These are phyloP conservation scores for Epichloe glyceriae DNA, from an alignment of 2,329 filamentous ascomycete genomes.

Conservation along the genomic window DNA sequence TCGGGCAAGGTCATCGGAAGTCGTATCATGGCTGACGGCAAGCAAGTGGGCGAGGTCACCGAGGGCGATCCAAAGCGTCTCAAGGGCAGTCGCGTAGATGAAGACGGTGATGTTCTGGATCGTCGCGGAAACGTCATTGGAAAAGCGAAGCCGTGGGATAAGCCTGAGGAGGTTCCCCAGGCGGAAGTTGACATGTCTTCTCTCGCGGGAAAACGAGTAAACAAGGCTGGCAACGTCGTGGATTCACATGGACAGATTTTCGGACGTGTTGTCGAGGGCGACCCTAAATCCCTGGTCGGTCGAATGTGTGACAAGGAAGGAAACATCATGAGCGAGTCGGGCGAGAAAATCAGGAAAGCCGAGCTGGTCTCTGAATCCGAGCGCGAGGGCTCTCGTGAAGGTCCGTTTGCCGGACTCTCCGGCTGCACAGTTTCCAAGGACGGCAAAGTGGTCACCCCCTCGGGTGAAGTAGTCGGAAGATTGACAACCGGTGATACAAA, in stretches of 20 bases:
- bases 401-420: slow-evolving; percentile 54
- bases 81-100: slow-evolving; percentile 51
- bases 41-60: slow-evolving; percentile 46
- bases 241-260: slow-evolving; percentile 42
- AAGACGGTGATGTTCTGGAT: slow-evolving; percentile 57
- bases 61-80: slow-evolving; percentile 53
- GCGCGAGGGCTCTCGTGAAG: slow-evolving; percentile 48
- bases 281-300: slow-evolving; percentile 48
- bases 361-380: slow-evolving; percentile 57
- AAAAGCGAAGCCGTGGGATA: slow-evolving; percentile 55
- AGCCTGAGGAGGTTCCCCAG: slow-evolving; percentile 32
- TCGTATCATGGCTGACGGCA: slow-evolving; percentile 33
- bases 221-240: slow-evolving; percentile 54
- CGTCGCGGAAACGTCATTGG: slow-evolving; percentile 54
- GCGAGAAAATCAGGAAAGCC: slow-evolving; percentile 54
- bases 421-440: slow-evolving; percentile 56
- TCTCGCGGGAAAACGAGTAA: slow-evolving; percentile 56
- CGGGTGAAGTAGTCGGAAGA: slow-evolving; percentile 46
- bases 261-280: slow-evolving; percentile 55
- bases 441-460: slow-evolving; percentile 30
- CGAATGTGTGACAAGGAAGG: slow-evolving; percentile 61
- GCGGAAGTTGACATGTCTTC: slow-evolving; percentile 46
- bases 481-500: slow-evolving; percentile 60
- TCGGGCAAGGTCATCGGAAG: too few relatives aligned
- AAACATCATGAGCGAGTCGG: slow-evolving; percentile 59